Conservation (phyloP, 257 asterid species). For the Capsicum pubescens region DNA sequence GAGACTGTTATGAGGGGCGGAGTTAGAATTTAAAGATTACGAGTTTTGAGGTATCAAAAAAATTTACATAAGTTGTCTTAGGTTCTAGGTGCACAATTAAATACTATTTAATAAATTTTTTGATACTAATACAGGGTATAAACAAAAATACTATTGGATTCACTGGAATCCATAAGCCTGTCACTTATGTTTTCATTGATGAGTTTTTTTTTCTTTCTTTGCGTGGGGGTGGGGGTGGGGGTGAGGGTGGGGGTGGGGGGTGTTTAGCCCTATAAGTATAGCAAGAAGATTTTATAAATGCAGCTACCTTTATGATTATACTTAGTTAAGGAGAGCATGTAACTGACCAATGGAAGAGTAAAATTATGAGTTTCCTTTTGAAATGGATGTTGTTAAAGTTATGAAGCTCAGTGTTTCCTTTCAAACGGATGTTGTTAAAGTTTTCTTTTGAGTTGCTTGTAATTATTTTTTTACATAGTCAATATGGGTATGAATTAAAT, state of each 20-base stretch:
- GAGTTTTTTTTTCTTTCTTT: not conserved
- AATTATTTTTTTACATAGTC: not conserved
- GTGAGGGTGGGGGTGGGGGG: too few relatives aligned
- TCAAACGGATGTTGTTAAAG: too few relatives aligned
- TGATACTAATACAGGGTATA: not conserved
- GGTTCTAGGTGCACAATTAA: not conserved
- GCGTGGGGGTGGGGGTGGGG: too few relatives aligned
- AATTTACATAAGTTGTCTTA: not conserved
- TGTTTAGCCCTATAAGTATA: not conserved
- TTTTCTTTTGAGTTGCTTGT: too few relatives aligned
- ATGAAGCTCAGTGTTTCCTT: too few relatives aligned
- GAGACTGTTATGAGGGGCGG: not conserved
- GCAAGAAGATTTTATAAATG: slow-evolving; percentile 5
- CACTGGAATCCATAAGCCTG: not conserved
- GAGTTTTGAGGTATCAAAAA: not conserved
- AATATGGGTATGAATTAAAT: not conserved
- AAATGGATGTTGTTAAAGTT: not conserved
- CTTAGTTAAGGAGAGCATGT: not conserved
- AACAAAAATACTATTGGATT: not conserved
- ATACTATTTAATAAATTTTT: not conserved
- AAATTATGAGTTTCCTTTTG: not conserved
- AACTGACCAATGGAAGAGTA: not conserved
- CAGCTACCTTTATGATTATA: not conserved
- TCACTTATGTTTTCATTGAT: not conserved
- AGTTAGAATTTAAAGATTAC: not conserved